A percentile compares a stretch with the other conserved stretches of the same genome.
phyloP scores from a whole-genome alignment of 202 grass and related monocot species.

The Zizania palustris region DNA sequence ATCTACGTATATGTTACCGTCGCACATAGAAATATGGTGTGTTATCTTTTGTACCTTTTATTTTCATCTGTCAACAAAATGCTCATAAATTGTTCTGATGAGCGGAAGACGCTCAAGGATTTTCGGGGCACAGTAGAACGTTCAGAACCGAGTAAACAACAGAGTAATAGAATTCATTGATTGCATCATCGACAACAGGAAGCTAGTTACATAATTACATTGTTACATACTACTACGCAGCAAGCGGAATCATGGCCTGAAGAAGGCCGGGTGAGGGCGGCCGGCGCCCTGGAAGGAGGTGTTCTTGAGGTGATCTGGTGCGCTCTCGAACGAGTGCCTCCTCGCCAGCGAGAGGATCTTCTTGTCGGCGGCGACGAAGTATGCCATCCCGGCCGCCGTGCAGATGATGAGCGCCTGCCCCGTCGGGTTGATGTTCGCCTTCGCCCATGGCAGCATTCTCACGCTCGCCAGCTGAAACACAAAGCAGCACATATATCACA shows the following conservation, averaged over 20 bases:
- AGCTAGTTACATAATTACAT: background rate
- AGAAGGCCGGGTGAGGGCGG: constrained; percentile 33
- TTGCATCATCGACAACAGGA: background rate
- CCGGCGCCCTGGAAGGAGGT: constrained; percentile 39
- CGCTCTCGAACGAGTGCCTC: constrained; percentile 55
- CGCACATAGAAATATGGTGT: too few species aligned
- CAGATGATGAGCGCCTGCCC: constrained; percentile 70
- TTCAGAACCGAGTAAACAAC: background rate
- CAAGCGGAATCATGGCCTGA: constrained; percentile 34
- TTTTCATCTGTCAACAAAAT: background rate
- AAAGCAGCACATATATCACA: too few species aligned
- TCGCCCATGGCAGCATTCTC: constrained; percentile 68
- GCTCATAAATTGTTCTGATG: too few species aligned
- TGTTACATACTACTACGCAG: background rate
- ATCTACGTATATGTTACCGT: too few species aligned
- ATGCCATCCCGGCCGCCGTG: constrained; percentile 59
- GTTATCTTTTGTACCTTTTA: too few species aligned
- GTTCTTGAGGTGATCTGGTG: constrained; percentile 50
- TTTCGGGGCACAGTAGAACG: too few species aligned
- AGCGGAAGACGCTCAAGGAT: background rate
- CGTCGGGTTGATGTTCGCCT: constrained; percentile 59
- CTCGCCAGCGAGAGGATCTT: constrained; percentile 65
- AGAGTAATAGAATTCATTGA: background rate
- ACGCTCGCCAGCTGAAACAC: constrained; percentile 60
- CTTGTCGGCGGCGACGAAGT: constrained; percentile 72